Evolutionary conservation across 2,329 filamentous ascomycete genomes (phyloP).

Genomic region (Graphilbum sp.): DNA sequence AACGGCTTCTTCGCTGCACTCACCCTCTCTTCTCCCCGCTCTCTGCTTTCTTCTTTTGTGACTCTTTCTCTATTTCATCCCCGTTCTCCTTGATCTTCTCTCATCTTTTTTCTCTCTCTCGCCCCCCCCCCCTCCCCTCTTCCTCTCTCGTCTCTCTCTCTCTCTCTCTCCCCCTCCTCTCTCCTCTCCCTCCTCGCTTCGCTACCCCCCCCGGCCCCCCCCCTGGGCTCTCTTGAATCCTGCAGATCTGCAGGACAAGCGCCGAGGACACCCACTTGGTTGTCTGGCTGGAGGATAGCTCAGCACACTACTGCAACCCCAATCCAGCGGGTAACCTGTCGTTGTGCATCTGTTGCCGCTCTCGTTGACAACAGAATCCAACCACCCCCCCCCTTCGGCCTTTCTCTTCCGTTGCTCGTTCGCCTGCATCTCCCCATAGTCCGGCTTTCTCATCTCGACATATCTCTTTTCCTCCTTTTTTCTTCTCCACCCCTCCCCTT

Average conservation of each 20-base stretch:
- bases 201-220: background rate
- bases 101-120: background rate
- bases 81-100: background rate
- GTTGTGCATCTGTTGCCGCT: slow-evolving; percentile 1
- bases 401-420: too few species aligned
- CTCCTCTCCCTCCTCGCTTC: background rate
- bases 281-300: slow-evolving; percentile 1
- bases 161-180: background rate
- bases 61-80: background rate
- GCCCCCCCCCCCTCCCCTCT: background rate
- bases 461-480: background rate
- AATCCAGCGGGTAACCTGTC: background rate
- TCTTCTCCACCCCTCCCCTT: background rate
- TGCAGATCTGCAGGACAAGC: slow-evolving; percentile 19
- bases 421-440: too few species aligned
- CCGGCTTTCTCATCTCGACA: background rate
- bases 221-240: too few species aligned
- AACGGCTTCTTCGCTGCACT: background rate
- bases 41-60: background rate
- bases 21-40: slow-evolving; percentile 5
- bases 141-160: slow-evolving; percentile 4
- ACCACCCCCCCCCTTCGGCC: background rate
- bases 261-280: slow-evolving; percentile 14
- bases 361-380: background rate
- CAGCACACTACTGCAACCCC: background rate